A percentile compares a stretch with the other conserved stretches of the same genome.
Conservation (phyloP, 495 filamentous ascomycete species). For the Articulospora tetracladia region DNA sequence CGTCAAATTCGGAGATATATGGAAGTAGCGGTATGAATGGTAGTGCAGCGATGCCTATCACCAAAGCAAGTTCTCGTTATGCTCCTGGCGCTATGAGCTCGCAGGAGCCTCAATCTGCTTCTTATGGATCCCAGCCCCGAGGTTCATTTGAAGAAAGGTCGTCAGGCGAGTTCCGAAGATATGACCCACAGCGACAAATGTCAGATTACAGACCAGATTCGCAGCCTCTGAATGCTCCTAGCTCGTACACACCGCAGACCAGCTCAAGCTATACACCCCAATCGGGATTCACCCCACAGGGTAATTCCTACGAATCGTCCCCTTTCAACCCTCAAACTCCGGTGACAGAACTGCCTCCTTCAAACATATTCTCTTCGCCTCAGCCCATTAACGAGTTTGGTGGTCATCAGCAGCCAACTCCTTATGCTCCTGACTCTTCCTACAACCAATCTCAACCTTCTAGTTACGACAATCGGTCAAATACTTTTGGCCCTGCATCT, state of each 20-base stretch:
- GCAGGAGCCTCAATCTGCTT: constrained; percentile 32
- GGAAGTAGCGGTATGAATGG: constrained; percentile 41
- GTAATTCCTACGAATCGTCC: constrained; percentile 8
- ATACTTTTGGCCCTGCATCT: constrained; percentile 20
- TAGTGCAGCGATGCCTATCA: constrained; percentile 8
- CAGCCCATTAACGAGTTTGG: constrained; percentile 12
- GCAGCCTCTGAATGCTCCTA: constrained; percentile 9
- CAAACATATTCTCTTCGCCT: constrained; percentile 13
- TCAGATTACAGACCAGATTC: constrained; percentile 37
- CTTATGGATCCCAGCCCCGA: constrained; percentile 38
- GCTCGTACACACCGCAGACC: constrained; percentile 14
- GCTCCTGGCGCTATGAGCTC: constrained; percentile 43
- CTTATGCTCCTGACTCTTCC: constrained; percentile 8
- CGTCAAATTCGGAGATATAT: constrained; percentile 75
- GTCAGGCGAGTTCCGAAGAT: constrained; percentile 31
- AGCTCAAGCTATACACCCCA: constrained; percentile 15
- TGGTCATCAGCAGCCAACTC: constrained; percentile 4
- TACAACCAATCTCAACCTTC: constrained; percentile 12
- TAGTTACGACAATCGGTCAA: constrained; percentile 21
- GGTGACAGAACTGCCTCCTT: constrained; percentile 10
- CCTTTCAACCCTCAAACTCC: constrained; percentile 17
- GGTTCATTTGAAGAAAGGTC: constrained; percentile 40
- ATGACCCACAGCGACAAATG: constrained; percentile 38
- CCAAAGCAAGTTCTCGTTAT: constrained; percentile 56
- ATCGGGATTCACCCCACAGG: constrained; percentile 14